A percentile compares a stretch with the other conserved stretches of the same genome.
phyloP scores from a whole-genome alignment of 768 basidiomycete genomes.

The Pisolithus tinctorius region DNA sequence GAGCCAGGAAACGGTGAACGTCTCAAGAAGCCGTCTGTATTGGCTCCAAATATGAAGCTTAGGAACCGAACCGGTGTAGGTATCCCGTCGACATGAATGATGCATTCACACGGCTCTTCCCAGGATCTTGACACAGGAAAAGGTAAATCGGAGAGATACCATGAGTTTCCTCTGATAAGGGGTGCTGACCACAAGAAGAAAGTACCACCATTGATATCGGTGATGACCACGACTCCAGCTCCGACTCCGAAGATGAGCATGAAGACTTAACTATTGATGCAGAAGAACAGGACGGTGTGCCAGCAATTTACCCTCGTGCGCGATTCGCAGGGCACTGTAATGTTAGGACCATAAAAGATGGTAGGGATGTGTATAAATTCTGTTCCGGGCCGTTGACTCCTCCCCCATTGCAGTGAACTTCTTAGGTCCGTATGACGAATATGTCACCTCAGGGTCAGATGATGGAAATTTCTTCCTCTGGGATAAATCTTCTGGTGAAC shows the following conservation, averaged over 20 bases:
- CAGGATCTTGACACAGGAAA: background rate
- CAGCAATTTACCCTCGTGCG: slow-evolving; percentile 55
- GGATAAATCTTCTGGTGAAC: slow-evolving; percentile 56
- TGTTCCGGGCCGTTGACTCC: background rate
- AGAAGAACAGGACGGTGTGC: slow-evolving; percentile 30
- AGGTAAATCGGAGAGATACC: background rate
- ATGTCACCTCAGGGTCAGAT: slow-evolving; percentile 77
- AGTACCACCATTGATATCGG: slow-evolving; percentile 24
- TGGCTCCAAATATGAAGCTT: slow-evolving; percentile 24
- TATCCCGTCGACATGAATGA: background rate
- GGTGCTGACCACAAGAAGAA: slow-evolving; percentile 11
- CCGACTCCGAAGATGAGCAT: slow-evolving; percentile 23
- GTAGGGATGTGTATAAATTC: slow-evolving; percentile 32
- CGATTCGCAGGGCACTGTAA: slow-evolving; percentile 70
- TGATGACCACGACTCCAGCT: slow-evolving; percentile 23
- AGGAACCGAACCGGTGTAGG: slow-evolving; percentile 3
- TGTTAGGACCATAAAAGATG: slow-evolving; percentile 81
- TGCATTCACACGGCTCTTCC: background rate
- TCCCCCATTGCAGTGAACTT: slow-evolving; percentile 61
- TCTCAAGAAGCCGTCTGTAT: slow-evolving; percentile 17
- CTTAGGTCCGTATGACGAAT: slow-evolving; percentile 72
- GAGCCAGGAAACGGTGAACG: slow-evolving; percentile 33
- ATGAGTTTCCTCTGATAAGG: background rate
- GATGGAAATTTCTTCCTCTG: slow-evolving; percentile 87
- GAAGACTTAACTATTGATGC: slow-evolving; percentile 22